These are phyloP conservation scores for Boletus semigastroideus DNA, from an alignment of 1,284 basidiomycete species.

Conservation along the genomic window DNA sequence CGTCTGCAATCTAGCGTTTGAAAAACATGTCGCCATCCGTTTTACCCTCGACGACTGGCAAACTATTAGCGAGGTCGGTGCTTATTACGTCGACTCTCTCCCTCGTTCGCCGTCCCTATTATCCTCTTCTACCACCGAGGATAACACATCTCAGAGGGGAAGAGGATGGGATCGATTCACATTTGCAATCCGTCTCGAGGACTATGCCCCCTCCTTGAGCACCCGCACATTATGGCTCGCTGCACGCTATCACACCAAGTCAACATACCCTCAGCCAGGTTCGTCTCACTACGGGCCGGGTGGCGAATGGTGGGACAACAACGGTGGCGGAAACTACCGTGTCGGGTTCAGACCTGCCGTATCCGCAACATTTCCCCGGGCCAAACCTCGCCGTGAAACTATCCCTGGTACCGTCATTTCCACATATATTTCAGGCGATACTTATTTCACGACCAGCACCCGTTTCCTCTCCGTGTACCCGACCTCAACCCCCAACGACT, in stretches of 20 bases:
- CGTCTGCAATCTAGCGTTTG: constrained; percentile 83
- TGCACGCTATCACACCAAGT: constrained; percentile 49
- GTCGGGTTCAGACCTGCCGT: constrained; percentile 51
- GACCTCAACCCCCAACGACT: not conserved
- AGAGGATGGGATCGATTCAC: constrained; percentile 56
- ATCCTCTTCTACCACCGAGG: constrained; percentile 33
- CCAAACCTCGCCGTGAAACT: constrained; percentile 20
- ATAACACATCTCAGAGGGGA: constrained; percentile 5
- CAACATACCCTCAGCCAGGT: constrained; percentile 38
- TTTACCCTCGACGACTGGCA: constrained; percentile 96
- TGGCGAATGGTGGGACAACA: constrained; percentile 89
- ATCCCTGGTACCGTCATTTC: constrained; percentile 18
- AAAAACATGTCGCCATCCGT: constrained; percentile 84
- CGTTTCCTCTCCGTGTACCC: not conserved
- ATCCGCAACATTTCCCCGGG: not conserved
- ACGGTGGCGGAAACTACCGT: constrained; percentile 75
- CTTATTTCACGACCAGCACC: constrained; percentile 16
- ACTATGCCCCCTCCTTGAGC: constrained; percentile 67
- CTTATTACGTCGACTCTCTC: constrained; percentile 59
- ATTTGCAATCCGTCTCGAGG: constrained; percentile 72
- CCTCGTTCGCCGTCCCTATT: constrained; percentile 43
- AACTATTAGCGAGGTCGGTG: constrained; percentile 86
- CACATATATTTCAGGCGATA: not conserved
- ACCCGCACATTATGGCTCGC: constrained; percentile 68
- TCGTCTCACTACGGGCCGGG: constrained; percentile 43